Base-by-base conservation (phyloP, 441 rosid species). In the Kokia cookei region DNA sequence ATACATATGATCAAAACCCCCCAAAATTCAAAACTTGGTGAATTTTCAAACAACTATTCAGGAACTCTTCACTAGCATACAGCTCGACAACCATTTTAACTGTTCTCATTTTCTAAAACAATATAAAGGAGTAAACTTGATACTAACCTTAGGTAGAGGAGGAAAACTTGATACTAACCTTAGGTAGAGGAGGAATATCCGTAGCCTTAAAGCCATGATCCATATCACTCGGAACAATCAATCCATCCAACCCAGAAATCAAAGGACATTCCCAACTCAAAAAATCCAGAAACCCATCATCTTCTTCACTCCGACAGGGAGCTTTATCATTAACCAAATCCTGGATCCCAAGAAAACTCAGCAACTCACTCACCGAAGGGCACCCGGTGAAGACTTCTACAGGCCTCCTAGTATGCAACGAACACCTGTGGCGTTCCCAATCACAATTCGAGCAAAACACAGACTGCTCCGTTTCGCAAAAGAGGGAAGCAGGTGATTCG, bases 391-490 rank as follows among this genome's bases (percentile, higher is more conserved):
- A 91, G 26, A 93, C 91, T 79, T 93, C 97, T 35, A 93, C 47
- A 3, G 98, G 93, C 73, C 97, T 82, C 55, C 99, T 89, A 53
- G 75, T 78, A 73, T 90, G 97, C 48, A 74, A 45, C 0, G 81
- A 42, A 63, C 83, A 79, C 51, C 61, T 54, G 87, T 88, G 99
- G 48, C 51, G 82, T 75, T 90, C 89, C 97, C 94, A 95, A 73
- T 95, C 97, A 72, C 99, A 95, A 75, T 85, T 87, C n/a, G 89
- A 88, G 84, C 99, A 93, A 7, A 93, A 77, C 61, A 87, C 93
- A 42, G 86, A 87, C 4, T 80, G 87, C 72, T 95, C 94, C 0
- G 93, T 79, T 53, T 89, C 92, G 80, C 98, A 93, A 84, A 88
- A 90, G 77, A 93, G 71, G 2, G 96, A 86, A 63, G 91, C 91